Percentiles rank a stretch among this genome's conserved stretches.
Evolutionary conservation across 345 rosid species (phyloP).

Genomic region (Kernera saxatilis): DNA sequence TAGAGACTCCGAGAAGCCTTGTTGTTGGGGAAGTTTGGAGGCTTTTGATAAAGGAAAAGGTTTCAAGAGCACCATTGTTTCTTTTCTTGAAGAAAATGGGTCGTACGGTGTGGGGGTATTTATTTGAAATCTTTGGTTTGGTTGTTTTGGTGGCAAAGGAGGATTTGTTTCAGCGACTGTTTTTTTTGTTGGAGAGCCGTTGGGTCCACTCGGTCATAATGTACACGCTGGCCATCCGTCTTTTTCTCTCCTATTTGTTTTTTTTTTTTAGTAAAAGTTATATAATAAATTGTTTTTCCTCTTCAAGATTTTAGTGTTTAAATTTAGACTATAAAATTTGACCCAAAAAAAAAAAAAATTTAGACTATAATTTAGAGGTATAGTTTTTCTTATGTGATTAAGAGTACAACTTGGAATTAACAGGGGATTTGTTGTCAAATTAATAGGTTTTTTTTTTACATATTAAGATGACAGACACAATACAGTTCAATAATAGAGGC

Average conservation of each 20-base stretch:
- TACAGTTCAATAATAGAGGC: background rate
- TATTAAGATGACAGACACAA: background rate
- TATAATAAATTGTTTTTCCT: background rate
- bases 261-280: background rate
- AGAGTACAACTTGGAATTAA: background rate
- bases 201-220: background rate
- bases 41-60: constrained; percentile 1
- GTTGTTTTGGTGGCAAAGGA: background rate
- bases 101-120: background rate
- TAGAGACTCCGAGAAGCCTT: constrained; percentile 42
- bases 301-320: too few species aligned
- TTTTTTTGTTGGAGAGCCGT: constrained; percentile 15
- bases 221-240: background rate
- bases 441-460: background rate
- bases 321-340: too few species aligned
- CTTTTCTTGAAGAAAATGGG: background rate
- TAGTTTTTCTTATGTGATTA: background rate
- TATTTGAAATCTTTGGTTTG: background rate
- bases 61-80: constrained; percentile 24
- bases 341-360: too few species aligned
- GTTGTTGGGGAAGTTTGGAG: background rate
- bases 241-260: background rate
- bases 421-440: background rate
- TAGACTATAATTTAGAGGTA: background rate
- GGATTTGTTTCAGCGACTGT: background rate